Evolutionary conservation across 371 early-diverging fungal genomes (phyloP), one percentile per base, ranked within the genome.

Genomic region (Apophysomyces trapeziformis): DNA sequence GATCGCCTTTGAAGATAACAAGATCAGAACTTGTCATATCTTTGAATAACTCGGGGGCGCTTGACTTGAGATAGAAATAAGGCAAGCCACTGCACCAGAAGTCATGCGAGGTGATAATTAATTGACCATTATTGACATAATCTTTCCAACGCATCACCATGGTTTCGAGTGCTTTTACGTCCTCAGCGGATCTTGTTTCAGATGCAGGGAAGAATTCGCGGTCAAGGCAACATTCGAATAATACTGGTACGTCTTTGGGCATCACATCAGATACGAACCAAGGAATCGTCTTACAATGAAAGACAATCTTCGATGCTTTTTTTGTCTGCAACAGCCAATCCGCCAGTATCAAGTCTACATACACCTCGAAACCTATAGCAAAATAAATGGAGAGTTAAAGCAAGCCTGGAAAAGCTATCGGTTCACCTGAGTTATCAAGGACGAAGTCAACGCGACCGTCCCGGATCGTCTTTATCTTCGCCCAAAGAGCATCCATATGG

Each of bases 231-330:
- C 73, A 60, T 13, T 80, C 71, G 35, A 95, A 75, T 45, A 90
- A 73, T 81, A 85, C 89, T 38, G 90, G 82, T 58, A 97, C 87
- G 67, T 97, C 96, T 9, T 75, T 68, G 11, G 83, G 82, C 61
- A 93, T 93, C 38, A 92, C 93, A 69, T 96, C 96, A 5, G 92
- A 91, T 16, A 97, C 96, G 65, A 95, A 97, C 97, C 97, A 98
- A 26, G 96, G 96, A 46, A 93, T 89, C 4, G 85, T 67, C 77
- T 97, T 98, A 67, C 87, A 82, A 68, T 97, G 94, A 71, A 97
- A 93, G 11, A 93, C 86, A 7, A 97, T 77, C 44, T 82, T 69
- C 5, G 67, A 67, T 0, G 92, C 95, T 35, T 85, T 79, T 4
- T 88, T 85, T 0, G 88, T 77, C n/a, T 88, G 88, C 41, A 95